Percentiles rank a stretch among this genome's conserved stretches.
Conservation (phyloP, 768 basidiomycete genomes). For the Leccinellum rugosiceps region DNA sequence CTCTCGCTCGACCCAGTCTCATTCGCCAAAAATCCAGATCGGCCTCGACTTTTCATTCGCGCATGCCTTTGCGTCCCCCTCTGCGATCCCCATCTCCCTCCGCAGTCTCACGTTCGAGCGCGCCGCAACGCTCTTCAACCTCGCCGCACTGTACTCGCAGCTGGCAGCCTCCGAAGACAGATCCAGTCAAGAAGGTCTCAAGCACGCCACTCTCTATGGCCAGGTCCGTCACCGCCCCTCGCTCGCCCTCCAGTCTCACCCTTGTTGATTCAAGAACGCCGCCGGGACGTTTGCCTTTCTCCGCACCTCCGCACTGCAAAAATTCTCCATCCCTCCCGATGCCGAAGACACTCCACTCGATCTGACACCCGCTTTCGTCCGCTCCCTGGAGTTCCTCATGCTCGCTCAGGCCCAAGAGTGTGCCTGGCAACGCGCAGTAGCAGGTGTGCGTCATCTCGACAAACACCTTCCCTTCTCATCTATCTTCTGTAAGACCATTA, state of each 20-base stretch:
- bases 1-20: slow-evolving; percentile 10
- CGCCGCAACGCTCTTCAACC: slow-evolving; percentile 76
- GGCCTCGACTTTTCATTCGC: slow-evolving; percentile 70
- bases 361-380: slow-evolving; percentile 58
- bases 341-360: slow-evolving; percentile 62
- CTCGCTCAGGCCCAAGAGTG: slow-evolving; percentile 96
- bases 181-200: slow-evolving; percentile 74
- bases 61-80: slow-evolving; percentile 56
- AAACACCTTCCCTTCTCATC: neutral
- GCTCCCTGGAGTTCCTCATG: slow-evolving; percentile 70
- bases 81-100: slow-evolving; percentile 56
- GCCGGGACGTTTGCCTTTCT: slow-evolving; percentile 73
- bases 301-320: slow-evolving; percentile 49
- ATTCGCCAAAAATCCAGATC: slow-evolving; percentile 45
- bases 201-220: slow-evolving; percentile 66
- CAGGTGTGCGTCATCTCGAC: slow-evolving; percentile 46
- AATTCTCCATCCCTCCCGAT: slow-evolving; percentile 44
- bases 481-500: slow-evolving; percentile 45
- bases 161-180: slow-evolving; percentile 72
- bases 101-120: slow-evolving; percentile 81
- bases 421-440: slow-evolving; percentile 88
- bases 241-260: slow-evolving; percentile 21
- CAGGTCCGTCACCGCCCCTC: slow-evolving; percentile 46
- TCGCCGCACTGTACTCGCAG: slow-evolving; percentile 83
- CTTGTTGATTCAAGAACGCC: slow-evolving; percentile 46